Conservation (phyloP, 2,329 filamentous ascomycete species). For the Alternaria brassicicola region DNA sequence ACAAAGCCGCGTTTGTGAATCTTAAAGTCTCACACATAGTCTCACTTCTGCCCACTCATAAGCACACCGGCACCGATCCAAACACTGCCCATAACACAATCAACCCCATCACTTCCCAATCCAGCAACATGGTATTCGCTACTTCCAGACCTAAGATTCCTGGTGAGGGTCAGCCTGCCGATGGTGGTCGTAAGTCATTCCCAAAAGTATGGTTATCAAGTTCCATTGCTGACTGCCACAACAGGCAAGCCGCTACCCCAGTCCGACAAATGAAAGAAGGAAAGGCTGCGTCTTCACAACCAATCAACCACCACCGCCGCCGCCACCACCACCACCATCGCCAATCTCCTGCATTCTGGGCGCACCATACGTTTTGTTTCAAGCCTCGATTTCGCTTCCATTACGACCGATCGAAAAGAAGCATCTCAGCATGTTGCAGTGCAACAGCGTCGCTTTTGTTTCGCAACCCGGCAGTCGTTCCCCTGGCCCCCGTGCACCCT, state of each 20-base stretch:
- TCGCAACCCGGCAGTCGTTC: constrained; percentile 6
- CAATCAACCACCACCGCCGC: constrained; percentile 5
- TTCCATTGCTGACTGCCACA: constrained; percentile 12
- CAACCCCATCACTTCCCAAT: constrained; percentile 5
- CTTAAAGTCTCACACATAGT: constrained; percentile 33
- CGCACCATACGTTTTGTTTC: constrained; percentile 29
- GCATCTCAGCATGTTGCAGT: constrained; percentile 5
- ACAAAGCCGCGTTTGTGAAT: constrained; percentile 17
- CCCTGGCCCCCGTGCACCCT: constrained; percentile 2
- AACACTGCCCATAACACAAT: constrained; percentile 8
- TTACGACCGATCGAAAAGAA: constrained; percentile 8
- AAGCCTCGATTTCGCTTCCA: constrained; percentile 9
- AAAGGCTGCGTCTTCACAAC: constrained; percentile 20
- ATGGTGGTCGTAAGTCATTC: constrained; percentile 31
- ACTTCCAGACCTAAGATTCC: constrained; percentile 24
- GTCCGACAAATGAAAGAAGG: constrained; percentile 23
- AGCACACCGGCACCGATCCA: constrained; percentile 14
- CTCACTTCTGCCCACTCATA: constrained; percentile 23
- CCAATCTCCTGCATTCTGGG: constrained; percentile 17
- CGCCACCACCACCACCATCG: constrained; percentile 2
- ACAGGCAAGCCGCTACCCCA: constrained; percentile 24
- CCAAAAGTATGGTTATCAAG: not conserved
- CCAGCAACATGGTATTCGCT: constrained; percentile 16
- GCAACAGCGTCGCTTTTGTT: constrained; percentile 12
- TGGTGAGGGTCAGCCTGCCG: constrained; percentile 12